These are phyloP conservation scores for Didymella keratinophila DNA, from an alignment of 2,329 filamentous ascomycete species.

Conservation along the genomic window DNA sequence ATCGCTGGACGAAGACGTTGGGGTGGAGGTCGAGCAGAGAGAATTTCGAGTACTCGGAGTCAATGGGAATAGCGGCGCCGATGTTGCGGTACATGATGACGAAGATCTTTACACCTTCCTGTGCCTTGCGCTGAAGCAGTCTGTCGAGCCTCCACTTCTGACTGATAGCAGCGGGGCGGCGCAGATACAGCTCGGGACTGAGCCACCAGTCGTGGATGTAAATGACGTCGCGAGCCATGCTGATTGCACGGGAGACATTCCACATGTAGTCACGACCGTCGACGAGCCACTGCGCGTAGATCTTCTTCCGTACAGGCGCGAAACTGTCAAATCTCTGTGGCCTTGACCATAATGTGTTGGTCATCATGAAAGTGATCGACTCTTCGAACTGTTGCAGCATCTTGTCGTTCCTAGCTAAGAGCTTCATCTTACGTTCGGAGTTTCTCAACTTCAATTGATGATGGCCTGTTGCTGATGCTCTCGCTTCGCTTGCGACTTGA, in stretches of 20 bases:
- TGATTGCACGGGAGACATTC: slow-evolving; percentile 96
- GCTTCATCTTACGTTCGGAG: slow-evolving; percentile 88
- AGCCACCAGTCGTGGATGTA: slow-evolving; percentile 99
- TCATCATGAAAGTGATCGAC: slow-evolving; percentile 86
- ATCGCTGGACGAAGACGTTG: slow-evolving; percentile 95
- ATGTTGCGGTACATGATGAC: slow-evolving; percentile 98
- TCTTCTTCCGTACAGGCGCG: slow-evolving; percentile 83
- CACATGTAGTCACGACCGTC: slow-evolving; percentile 99
- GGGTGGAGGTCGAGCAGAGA: slow-evolving; percentile 93
- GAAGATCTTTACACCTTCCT: slow-evolving; percentile 96
- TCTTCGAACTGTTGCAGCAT: slow-evolving; percentile 92
- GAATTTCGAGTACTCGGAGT: slow-evolving; percentile 98
- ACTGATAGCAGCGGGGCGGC: slow-evolving; percentile 90
- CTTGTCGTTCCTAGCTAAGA: slow-evolving; percentile 89
- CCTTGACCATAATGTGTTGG: slow-evolving; percentile 81
- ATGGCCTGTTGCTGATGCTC: slow-evolving; percentile 72
- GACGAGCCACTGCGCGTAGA: slow-evolving; percentile 95
- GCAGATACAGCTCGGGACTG: slow-evolving; percentile 93
- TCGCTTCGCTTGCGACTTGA: slow-evolving; percentile 71
- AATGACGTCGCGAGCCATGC: slow-evolving; percentile 96
- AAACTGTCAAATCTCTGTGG: slow-evolving; percentile 91
- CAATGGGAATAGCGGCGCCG: slow-evolving; percentile 94
- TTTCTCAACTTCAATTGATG: slow-evolving; percentile 90
- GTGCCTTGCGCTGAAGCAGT: slow-evolving; percentile 89
- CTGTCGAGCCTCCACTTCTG: slow-evolving; percentile 97